These are phyloP conservation scores for Fragaria vesca DNA, from an alignment of 306 rosid species.

Conservation along the genomic window DNA sequence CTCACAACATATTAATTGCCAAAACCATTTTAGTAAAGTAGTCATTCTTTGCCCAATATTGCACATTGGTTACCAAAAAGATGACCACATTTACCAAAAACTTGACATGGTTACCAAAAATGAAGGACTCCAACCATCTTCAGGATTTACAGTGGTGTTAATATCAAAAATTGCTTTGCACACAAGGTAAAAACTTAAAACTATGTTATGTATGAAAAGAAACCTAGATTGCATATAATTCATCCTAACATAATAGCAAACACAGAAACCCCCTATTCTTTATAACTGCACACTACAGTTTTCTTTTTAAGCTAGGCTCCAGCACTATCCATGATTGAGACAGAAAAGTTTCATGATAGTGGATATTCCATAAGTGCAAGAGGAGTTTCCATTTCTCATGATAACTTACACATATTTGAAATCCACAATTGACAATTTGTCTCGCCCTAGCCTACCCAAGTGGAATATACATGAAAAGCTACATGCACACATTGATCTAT, in stretches of 20 bases:
- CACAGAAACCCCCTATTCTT: neutral
- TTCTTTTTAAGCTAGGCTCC: neutral
- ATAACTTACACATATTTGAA: neutral
- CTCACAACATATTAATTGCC: neutral
- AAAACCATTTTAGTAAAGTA: neutral
- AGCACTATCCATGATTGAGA: neutral
- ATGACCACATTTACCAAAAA: neutral
- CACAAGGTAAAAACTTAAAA: neutral
- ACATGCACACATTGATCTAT: neutral
- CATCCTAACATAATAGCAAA: neutral
- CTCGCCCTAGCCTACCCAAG: neutral
- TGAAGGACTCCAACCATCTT: neutral
- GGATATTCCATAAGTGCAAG: neutral
- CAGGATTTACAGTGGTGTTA: neutral
- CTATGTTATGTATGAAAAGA: neutral
- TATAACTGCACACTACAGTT: neutral
- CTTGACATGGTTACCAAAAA: too few relatives aligned
- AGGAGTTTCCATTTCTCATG: neutral
- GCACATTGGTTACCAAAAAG: neutral
- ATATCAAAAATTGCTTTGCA: neutral
- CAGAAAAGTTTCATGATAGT: neutral
- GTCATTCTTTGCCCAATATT: neutral
- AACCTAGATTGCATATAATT: neutral
- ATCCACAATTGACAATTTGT: neutral
- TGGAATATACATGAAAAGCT: neutral